Conservation (phyloP, 805 yeast species). For the Suhomyces sp. region DNA sequence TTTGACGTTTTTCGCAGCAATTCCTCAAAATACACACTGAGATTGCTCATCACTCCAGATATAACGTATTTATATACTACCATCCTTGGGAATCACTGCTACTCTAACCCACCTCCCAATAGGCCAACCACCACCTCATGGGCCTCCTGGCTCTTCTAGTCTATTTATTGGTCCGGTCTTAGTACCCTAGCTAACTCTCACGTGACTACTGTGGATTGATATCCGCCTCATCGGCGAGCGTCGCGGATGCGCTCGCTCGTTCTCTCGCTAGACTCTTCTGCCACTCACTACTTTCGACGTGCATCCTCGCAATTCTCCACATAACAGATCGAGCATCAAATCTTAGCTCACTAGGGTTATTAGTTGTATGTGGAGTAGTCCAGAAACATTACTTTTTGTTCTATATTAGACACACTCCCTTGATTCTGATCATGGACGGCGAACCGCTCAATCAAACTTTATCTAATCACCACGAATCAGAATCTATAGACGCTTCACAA, state of each 20-base stretch:
- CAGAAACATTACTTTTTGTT: not conserved
- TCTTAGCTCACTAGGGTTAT: not conserved
- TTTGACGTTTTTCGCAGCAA: not conserved
- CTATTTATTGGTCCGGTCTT: not conserved
- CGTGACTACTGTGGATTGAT: not conserved
- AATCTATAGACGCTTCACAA: slow-evolving; percentile 1
- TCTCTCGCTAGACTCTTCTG: not conserved
- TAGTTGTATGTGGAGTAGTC: not conserved
- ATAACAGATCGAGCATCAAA: not conserved
- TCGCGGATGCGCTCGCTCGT: not conserved
- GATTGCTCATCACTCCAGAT: too few relatives aligned
- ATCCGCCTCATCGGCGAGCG: not conserved
- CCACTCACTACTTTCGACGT: not conserved
- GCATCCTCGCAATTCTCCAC: not conserved
- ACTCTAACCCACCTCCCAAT: not conserved
- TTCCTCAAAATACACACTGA: not conserved
- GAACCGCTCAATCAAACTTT: not conserved
- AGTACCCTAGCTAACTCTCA: not conserved
- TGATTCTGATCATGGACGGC: not conserved
- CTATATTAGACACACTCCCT: not conserved
- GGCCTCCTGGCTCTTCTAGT: not conserved
- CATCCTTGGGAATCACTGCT: not conserved
- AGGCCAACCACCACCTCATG: not conserved
- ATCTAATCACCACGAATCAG: not conserved
- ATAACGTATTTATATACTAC: not conserved